Evolutionary conservation across 2,329 filamentous ascomycete genomes (phyloP), one percentile per base, ranked within the genome.

Genomic region (Aspergillus intermedius): DNA sequence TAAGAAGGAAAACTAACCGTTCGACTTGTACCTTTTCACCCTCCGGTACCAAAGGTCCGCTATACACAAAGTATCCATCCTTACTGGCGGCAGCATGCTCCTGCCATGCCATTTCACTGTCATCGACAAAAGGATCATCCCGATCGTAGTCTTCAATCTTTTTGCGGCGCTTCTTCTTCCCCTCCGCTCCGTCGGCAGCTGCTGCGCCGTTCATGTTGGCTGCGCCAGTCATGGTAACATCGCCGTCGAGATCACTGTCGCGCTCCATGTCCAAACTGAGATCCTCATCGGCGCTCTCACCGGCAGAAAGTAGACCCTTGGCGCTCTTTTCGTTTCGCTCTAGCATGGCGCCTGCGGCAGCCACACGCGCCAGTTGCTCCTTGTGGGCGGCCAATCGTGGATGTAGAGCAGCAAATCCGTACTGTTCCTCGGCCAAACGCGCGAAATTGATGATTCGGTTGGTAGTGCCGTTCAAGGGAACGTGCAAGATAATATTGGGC

Each of bases 21-120:
- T 86, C 82, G 44, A 83, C 75, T 48, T 77, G 71, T 37, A 81
- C 75, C 70, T 93, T 91, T 71, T 95, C 87, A 19, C 85, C 87
- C 69, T 95, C 90, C 4, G 87, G 87, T 19, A 97, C 81, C 42
- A 98, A 75, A 7, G 91, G 91, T 3, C 93, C 93, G 52, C 88
- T 94, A 70, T 96, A 98, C 1, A 98, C 93, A 66, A 97, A 98
- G 74, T 97, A 98, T 1, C 93, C 93, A 65, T 97, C 93, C 59
- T 91, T 88, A 57, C 88, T 91, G 42, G 93, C 91, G 4, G 91
- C 90, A 5, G 91, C 91, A 65, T 95, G 88, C 62, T 95, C 89
- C 69, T 97, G 89, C 91, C 91, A 97, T 0, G 94, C 78, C 63
- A 96, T 70, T 67, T 98, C 93, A 1, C 90, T 94, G 64, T 98